Evolutionary conservation across 2,329 filamentous ascomycete genomes (phyloP).

Genomic region (Alternaria consortialis): DNA sequence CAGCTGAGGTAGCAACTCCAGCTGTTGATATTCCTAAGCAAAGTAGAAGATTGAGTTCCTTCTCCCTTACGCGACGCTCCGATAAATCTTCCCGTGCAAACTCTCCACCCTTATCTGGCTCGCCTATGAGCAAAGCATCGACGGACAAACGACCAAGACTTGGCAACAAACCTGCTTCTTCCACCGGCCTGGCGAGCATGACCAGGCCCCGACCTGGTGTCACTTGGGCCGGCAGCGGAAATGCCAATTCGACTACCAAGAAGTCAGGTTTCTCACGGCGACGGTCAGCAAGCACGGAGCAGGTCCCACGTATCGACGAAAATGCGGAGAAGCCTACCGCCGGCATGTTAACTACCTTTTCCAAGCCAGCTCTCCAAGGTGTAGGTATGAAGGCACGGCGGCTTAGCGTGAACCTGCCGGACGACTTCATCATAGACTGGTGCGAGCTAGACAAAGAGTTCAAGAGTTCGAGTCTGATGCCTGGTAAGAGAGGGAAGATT

Average conservation of each 20-base stretch:
- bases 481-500: constrained; percentile 76
- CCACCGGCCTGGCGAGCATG: constrained; percentile 43
- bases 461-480: constrained; percentile 70
- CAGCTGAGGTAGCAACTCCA: constrained; percentile 32
- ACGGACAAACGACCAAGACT: constrained; percentile 21
- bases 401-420: constrained; percentile 76
- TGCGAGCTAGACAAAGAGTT: constrained; percentile 75
- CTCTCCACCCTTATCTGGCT: constrained; percentile 49
- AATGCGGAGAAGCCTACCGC: constrained; percentile 41
- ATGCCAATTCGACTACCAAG: constrained; percentile 25
- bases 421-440: constrained; percentile 76
- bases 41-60: constrained; percentile 46
- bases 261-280: constrained; percentile 38
- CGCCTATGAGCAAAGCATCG: constrained; percentile 46
- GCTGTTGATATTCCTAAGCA: constrained; percentile 37
- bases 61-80: constrained; percentile 51
- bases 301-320: constrained; percentile 35
- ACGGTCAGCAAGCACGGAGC: constrained; percentile 51
- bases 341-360: constrained; percentile 48
- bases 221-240: constrained; percentile 40
- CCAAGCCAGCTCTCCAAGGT: constrained; percentile 67
- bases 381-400: constrained; percentile 81
- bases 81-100: constrained; percentile 49
- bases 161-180: constrained; percentile 38
- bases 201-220: constrained; percentile 37